phyloP scores from a whole-genome alignment of 2,329 filamentous ascomycete genomes.

The Hypoxylon sp. region DNA sequence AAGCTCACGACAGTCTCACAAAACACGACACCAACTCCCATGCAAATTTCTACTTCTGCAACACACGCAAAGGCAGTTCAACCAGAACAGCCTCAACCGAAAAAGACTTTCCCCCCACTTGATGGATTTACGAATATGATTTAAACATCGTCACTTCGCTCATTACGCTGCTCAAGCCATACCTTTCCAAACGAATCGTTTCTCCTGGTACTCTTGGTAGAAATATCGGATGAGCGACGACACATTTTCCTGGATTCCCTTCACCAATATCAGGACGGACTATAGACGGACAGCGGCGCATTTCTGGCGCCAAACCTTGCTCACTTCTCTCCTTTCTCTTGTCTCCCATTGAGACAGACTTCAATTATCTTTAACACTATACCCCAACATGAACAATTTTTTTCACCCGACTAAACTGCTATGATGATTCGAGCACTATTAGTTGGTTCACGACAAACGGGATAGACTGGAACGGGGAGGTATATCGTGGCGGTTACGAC shows the following conservation, averaged over 20 bases:
- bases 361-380: slow-evolving; percentile 36
- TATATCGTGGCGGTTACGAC: slow-evolving; percentile 41
- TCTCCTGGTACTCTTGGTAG: slow-evolving; percentile 41
- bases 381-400: slow-evolving; percentile 35
- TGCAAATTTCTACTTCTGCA: slow-evolving; percentile 47
- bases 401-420: slow-evolving; percentile 24
- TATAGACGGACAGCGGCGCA: slow-evolving; percentile 49
- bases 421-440: slow-evolving; percentile 38
- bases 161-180: not conserved
- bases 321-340: slow-evolving; percentile 34
- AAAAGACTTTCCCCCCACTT: slow-evolving; percentile 53
- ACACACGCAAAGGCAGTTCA: slow-evolving; percentile 47
- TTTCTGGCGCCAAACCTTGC: slow-evolving; percentile 26
- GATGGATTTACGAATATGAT: slow-evolving; percentile 63
- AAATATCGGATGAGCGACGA: slow-evolving; percentile 47
- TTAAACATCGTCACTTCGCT: slow-evolving; percentile 45
- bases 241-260: slow-evolving; percentile 45
- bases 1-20: slow-evolving; percentile 54
- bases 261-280: slow-evolving; percentile 41
- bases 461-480: slow-evolving; percentile 34
- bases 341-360: slow-evolving; percentile 20
- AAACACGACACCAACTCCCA: slow-evolving; percentile 56
- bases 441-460: slow-evolving; percentile 40
- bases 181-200: slow-evolving; percentile 31
- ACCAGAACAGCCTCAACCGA: slow-evolving; percentile 48